Evolutionary conservation across 257 asterid species (phyloP), one percentile per base, ranked within the genome.

Genomic region (Capsicum baccatum): DNA sequence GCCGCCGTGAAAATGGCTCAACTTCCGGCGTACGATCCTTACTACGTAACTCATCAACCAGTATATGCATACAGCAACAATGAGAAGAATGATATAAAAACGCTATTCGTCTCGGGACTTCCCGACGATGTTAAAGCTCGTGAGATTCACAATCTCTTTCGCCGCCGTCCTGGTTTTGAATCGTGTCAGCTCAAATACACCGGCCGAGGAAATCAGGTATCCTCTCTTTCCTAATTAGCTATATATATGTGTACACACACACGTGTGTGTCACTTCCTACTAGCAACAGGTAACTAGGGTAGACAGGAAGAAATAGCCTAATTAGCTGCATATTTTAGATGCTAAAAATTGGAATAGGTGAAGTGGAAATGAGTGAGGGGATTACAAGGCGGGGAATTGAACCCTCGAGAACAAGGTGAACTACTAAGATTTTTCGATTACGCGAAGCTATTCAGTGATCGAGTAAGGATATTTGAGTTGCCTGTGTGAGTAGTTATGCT

Each of bases 81-180:
- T 39, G 95, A 87, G 33, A 84, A 91, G 55, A 88, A 84, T 68
- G 93, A 92, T 69, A 94, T 96, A 84, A 92, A 90, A 85, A 94
- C 99, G 16, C 92, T 96, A 0, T 96, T 94, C 88, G 94, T 96
- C 80, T 94, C 98, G 54, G 99, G 99, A 26, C 94, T 96, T 57
- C 99, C 99, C 21, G 98, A 96, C 89, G 99, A 96, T 89, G 97
- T 96, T 84, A 94, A 92, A 90, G 97, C 99, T 84, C 99, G 99
- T 81, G 99, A 96, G 89, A 96, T 96, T 87, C 99, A 96, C 92
- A 96, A 96, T 83, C 98, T 96, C 73, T 96, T 96, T 88, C 97
- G 99, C 81, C 95, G 97, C 71, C 95, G 97, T 6, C 94, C 91
- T 10, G 99, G 99, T 35, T 96, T 96, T 81, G 97, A 93, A 79